phyloP scores from a whole-genome alignment of 1,284 basidiomycete species.

The Schizophyllum amplum region DNA sequence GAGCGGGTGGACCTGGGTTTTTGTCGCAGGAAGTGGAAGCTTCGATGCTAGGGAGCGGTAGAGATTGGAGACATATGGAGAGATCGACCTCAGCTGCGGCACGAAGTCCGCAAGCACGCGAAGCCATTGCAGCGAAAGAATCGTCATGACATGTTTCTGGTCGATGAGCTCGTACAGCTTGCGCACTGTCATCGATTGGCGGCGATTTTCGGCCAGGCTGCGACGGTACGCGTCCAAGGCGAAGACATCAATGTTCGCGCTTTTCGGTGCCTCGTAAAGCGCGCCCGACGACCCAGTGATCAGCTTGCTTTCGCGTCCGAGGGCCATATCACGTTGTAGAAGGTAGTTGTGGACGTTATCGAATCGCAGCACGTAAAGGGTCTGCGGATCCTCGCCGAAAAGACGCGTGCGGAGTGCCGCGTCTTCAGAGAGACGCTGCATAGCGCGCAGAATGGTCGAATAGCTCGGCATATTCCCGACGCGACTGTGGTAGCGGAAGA shows the following conservation, averaged over 20 bases:
- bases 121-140: slow-evolving; percentile 21
- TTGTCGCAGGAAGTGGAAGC: slow-evolving; percentile 8
- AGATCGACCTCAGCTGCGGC: slow-evolving; percentile 16
- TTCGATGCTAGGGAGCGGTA: slow-evolving; percentile 14
- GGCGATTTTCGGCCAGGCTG: slow-evolving; percentile 8
- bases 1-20: slow-evolving; percentile 16
- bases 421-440: not conserved
- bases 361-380: slow-evolving; percentile 3
- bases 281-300: slow-evolving; percentile 17
- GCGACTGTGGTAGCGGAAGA: not conserved
- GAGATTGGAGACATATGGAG: slow-evolving; percentile 13
- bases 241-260: slow-evolving; percentile 1
- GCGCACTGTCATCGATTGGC: slow-evolving; percentile 14
- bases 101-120: slow-evolving; percentile 16
- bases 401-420: no score
- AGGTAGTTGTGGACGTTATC: slow-evolving; percentile 19
- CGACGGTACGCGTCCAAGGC: slow-evolving; percentile 16
- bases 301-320: slow-evolving; percentile 17
- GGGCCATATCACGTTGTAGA: slow-evolving; percentile 12
- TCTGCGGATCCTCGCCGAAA: not conserved
- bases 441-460: not conserved
- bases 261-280: slow-evolving; percentile 8
- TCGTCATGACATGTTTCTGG: slow-evolving; percentile 15
- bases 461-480: not conserved
- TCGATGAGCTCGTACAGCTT: slow-evolving; percentile 17